Conservation (phyloP, 306 rosid species). For the Prinsepia uniflora region DNA sequence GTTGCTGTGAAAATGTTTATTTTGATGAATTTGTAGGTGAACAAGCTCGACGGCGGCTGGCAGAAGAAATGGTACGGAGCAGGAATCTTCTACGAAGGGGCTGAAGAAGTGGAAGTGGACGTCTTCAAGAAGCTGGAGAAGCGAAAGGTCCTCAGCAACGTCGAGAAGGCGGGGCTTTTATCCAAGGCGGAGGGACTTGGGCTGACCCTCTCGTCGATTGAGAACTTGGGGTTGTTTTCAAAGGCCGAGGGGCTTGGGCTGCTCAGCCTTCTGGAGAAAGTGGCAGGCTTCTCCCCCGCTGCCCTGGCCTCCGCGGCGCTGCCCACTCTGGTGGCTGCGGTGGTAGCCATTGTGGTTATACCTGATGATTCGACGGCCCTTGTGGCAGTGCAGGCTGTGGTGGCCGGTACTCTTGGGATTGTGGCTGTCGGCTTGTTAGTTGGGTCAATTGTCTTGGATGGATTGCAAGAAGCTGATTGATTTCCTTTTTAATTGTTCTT, state of each 20-base stretch:
- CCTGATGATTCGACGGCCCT: slow-evolving; percentile 79
- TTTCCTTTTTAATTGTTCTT: not conserved
- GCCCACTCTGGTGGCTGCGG: slow-evolving; percentile 60
- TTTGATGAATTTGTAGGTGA: slow-evolving; percentile 45
- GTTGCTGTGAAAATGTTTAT: slow-evolving; percentile 2
- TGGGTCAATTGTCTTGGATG: slow-evolving; percentile 72
- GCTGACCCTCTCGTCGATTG: slow-evolving; percentile 76
- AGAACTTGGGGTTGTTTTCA: slow-evolving; percentile 77
- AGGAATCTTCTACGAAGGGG: slow-evolving; percentile 87
- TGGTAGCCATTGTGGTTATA: slow-evolving; percentile 51
- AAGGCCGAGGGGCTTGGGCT: slow-evolving; percentile 89
- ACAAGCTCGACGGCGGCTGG: slow-evolving; percentile 74
- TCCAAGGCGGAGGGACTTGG: slow-evolving; percentile 87
- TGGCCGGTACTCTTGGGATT: slow-evolving; percentile 58
- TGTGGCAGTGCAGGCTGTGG: slow-evolving; percentile 50
- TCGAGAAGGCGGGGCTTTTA: slow-evolving; percentile 73
- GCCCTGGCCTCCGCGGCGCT: slow-evolving; percentile 66
- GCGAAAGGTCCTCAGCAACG: slow-evolving; percentile 76
- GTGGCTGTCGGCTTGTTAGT: slow-evolving; percentile 67
- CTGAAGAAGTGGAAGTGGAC: slow-evolving; percentile 80
- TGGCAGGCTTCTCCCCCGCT: slow-evolving; percentile 55
- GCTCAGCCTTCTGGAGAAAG: slow-evolving; percentile 68
- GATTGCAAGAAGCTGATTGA: slow-evolving; percentile 91
- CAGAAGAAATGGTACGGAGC: slow-evolving; percentile 89
- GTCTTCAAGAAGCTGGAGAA: slow-evolving; percentile 91